Evolutionary conservation across 345 rosid species (phyloP), one percentile per base, ranked within the genome.

Genomic region (Gossypium anomalum): DNA sequence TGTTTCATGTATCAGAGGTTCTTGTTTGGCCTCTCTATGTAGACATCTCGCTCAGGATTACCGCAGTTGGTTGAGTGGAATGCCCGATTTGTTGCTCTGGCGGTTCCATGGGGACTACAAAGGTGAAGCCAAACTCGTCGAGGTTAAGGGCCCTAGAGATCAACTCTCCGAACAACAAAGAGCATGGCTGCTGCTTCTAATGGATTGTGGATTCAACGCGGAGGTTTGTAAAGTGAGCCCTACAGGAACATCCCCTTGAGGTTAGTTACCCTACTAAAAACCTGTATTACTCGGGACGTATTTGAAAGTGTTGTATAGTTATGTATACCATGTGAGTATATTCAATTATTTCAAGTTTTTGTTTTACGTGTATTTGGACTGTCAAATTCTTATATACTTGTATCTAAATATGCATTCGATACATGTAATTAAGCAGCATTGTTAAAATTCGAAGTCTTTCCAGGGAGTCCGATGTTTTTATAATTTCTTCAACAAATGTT

Each of bases 111-210:
- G 80, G 63, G 89, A 83, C 68, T 85, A 89, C 85, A 83, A 75
- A 72, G 99, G 98, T 57, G 97, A 95, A 84, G 99, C 97, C 51
- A 95, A 90, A 92, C 93, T 94, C 10, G 98, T 91, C 8, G 98
- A 94, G 88, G 98, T 94, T 0, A 94, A 94, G 79, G 91, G 98
- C 19, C 94, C 91, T 55, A 86, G 53, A 51, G 98, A 94, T 78
- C 82, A 86, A 14, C 95, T 94, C 44, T 94, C 98, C 2, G 97
- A 94, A 75, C 98, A 92, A 80, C 98, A 94, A 81, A 79, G 88
- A 53, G 98, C 98, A 9, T 94, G 98, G 91, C 79, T 94, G 43
- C 68, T 94, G 79, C 82, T 94, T 69, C 79, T 94, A 67, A 89
- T 89, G 92, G 97, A 94, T 76, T 86, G 84, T 73, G 97, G 98